Evolutionary conservation across 78 protist genomes (phyloP).

Genomic region (Dictyostelium intermedium): DNA sequence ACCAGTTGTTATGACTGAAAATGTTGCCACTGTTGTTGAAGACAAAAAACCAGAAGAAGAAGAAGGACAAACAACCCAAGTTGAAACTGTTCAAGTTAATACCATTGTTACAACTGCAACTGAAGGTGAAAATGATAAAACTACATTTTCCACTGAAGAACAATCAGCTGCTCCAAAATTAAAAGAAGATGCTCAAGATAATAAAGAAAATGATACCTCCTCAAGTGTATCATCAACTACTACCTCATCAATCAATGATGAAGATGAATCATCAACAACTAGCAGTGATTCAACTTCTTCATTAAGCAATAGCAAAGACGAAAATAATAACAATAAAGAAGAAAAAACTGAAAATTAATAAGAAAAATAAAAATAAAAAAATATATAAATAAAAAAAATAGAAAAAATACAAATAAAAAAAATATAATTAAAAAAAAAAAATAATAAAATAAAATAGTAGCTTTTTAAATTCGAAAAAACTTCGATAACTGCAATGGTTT

Average conservation of each 20-base stretch:
- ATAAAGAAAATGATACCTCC: not conserved
- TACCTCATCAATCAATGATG: not conserved
- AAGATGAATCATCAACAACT: not conserved
- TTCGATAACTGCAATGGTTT: no score
- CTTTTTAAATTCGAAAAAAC: no score
- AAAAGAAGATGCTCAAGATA: not conserved
- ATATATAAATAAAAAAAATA: not conserved
- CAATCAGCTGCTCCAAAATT: not conserved
- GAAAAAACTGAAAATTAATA: not conserved
- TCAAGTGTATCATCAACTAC: constrained; percentile 5
- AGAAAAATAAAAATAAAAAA: no score
- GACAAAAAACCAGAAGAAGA: not conserved
- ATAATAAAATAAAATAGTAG: no score
- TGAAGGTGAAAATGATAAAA: not conserved
- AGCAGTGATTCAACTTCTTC: not conserved
- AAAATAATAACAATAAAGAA: not conserved
- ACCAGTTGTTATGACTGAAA: not conserved
- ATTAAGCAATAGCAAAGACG: not conserved
- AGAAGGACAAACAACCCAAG: not conserved
- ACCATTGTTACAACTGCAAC: not conserved
- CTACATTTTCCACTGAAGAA: not conserved
- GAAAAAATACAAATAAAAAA: not conserved
- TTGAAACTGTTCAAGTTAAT: constrained; percentile 2
- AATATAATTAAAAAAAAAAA: no score
- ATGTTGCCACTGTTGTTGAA: not conserved